Evolutionary conservation across 805 yeast genomes (phyloP).

Genomic region (Zygoascus bituminiphila): DNA sequence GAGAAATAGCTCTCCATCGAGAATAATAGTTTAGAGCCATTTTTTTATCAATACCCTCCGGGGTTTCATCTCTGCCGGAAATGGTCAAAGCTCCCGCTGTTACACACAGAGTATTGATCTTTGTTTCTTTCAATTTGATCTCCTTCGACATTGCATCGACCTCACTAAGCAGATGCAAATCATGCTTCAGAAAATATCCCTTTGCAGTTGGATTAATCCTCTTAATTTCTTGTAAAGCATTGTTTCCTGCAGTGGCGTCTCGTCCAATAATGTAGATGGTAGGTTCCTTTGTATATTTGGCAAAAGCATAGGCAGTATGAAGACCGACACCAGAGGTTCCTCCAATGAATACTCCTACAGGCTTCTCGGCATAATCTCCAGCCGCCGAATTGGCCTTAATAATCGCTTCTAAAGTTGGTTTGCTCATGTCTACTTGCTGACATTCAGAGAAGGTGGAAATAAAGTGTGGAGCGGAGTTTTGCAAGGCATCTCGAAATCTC

Average conservation of each 20-base stretch:
- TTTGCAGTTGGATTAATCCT: constrained; percentile 14
- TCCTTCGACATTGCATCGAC: constrained; percentile 13
- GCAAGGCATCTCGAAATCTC: too few relatives aligned
- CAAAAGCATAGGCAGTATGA: constrained; percentile 22
- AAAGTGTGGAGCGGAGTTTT: too few relatives aligned
- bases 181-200: constrained; percentile 18
- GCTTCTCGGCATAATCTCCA: not conserved
- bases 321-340: constrained; percentile 27
- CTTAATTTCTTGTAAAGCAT: constrained; percentile 15
- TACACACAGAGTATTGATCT: constrained; percentile 18
- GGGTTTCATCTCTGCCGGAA: constrained; percentile 30
- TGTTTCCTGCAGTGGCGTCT: constrained; percentile 18
- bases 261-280: constrained; percentile 25
- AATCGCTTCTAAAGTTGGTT: not conserved
- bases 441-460: too few relatives aligned
- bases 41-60: constrained; percentile 24
- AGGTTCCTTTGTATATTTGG: constrained; percentile 19
- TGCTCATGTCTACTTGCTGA: too few relatives aligned
- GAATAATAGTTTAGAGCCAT: constrained; percentile 24
- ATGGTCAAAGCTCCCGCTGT: constrained; percentile 19
- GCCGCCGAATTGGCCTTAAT: not conserved
- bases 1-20: constrained; percentile 20
- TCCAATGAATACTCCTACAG: constrained; percentile 14
- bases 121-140: constrained; percentile 12
- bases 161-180: constrained; percentile 17